Evolutionary conservation across 768 basidiomycete genomes (phyloP), one percentile per base, ranked within the genome.

Genomic region (Rhodotorula taiwanensis): DNA sequence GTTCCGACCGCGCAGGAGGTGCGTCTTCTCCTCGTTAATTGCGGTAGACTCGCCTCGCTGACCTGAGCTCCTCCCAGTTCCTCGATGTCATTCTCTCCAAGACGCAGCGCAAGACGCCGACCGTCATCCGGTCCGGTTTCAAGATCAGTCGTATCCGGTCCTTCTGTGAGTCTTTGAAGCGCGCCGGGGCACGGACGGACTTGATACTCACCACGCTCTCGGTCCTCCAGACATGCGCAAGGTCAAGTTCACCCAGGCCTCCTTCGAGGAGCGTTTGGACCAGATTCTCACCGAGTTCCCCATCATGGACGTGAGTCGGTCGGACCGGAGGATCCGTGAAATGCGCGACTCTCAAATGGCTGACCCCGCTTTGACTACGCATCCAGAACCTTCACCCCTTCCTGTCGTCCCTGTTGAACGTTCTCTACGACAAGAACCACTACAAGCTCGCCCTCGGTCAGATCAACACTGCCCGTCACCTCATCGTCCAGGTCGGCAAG

Each of bases 341-440:
- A 20, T 41, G 33, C 53, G 33, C 18, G 25, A 28, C 45, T 9
- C 8, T 33, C 49, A n/a, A n/a, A n/a, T n/a, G n/a, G 10, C 43
- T 56, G 21, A 55, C 20, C 27, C 36, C 0, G n/a, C 30, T 44
- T 28, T 9, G 33, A n/a, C 7, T 48, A 10, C 25, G 20, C 49
- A 52, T 6, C n/a, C 72, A 84, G 81, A 94, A 98, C 75, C 81
- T 99, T 15, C 95, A 99, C 76, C 95, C 95, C 3, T 99, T 98
- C 80, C 80, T 98, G 23, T 83, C 90, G 3, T 93, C 92, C 4
- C 81, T 99, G 23, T 85, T 99, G 83, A 99, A 99, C 77, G 95
- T 99, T 21, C 83, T 99, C 45, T 99, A 99, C 77, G 95, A 99
- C 82, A 98, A 98, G 79, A 97, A 97, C 75, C 94, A 99, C 75